Conservation (phyloP, 1,284 basidiomycete genomes). For the Ganoderma sp. region DNA sequence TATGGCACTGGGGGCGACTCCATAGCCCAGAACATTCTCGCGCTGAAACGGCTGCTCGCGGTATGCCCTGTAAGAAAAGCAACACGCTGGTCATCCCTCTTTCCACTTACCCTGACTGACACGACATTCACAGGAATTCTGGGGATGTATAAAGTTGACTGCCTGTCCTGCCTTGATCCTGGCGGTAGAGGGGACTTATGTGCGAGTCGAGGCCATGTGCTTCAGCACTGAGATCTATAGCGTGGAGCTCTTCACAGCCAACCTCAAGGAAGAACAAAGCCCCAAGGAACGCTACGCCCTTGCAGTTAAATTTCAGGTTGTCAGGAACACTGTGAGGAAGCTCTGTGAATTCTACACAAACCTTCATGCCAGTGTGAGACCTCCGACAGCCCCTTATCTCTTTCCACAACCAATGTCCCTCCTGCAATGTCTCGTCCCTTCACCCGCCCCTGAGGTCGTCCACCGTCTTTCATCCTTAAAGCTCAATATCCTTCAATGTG, state of each 20-base stretch:
- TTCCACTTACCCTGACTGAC: neutral
- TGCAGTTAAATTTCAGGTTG: neutral
- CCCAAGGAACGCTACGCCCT: too few relatives aligned
- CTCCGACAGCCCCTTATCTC: too few relatives aligned
- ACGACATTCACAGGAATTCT: neutral
- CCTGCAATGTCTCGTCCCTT: too few relatives aligned
- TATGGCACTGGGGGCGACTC: neutral
- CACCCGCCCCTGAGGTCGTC: too few relatives aligned
- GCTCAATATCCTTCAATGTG: too few relatives aligned
- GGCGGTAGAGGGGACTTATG: neutral
- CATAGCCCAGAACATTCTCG: neutral
- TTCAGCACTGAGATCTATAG: neutral
- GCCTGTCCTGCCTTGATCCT: neutral
- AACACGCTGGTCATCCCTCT: neutral
- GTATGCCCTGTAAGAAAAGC: neutral
- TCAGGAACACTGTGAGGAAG: neutral
- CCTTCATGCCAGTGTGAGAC: neutral
- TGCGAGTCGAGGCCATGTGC: neutral
- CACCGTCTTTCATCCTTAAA: too few relatives aligned
- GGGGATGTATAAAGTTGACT: neutral
- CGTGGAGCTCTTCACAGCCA: neutral
- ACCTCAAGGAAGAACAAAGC: too few relatives aligned
- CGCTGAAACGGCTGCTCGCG: neutral
- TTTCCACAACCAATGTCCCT: too few relatives aligned
- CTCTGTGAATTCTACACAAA: neutral